Percentiles rank a stretch among this genome's conserved stretches.
These are phyloP conservation scores for Stachybotrys echinatus DNA, from an alignment of 2,329 filamentous ascomycete genomes.

Conservation along the genomic window DNA sequence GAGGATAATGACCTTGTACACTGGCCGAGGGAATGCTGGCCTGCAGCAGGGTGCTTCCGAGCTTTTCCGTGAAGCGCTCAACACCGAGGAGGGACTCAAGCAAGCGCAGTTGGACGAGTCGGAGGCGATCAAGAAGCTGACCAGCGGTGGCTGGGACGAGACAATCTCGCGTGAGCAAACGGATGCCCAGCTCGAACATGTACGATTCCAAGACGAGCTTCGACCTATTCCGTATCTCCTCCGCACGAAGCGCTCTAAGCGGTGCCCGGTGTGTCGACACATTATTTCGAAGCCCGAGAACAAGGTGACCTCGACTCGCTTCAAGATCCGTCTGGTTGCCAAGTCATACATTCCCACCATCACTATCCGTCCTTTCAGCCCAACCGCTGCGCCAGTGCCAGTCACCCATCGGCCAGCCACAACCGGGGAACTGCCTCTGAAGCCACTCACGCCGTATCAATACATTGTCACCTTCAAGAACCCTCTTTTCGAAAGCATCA, in stretches of 20 bases:
- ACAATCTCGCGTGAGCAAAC: conserved; percentile 48
- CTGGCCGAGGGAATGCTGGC: conserved; percentile 54
- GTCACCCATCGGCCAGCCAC: conserved; percentile 24
- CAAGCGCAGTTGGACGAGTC: conserved; percentile 58
- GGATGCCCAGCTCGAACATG: conserved; percentile 44
- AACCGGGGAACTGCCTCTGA: conserved; percentile 30
- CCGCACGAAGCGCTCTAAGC: conserved; percentile 88
- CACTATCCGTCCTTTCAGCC: conserved; percentile 59
- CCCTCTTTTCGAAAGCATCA: conserved; percentile 86
- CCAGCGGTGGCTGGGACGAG: conserved; percentile 55
- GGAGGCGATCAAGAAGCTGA: conserved; percentile 54
- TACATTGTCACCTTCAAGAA: conserved; percentile 90
- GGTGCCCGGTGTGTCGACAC: conserved; percentile 86
- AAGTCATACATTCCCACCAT: conserved; percentile 83
- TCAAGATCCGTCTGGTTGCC: conserved; percentile 88
- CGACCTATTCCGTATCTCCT: conserved; percentile 78
- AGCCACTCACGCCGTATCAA: conserved; percentile 61
- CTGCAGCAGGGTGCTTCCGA: conserved; percentile 60
- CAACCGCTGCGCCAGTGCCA: conserved; percentile 27
- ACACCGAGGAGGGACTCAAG: conserved; percentile 65
- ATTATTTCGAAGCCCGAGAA: conserved; percentile 92
- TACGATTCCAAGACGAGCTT: conserved; percentile 66
- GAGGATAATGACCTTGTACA: conserved; percentile 89
- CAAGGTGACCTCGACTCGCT: conserved; percentile 83
- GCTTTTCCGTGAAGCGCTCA: conserved; percentile 75